Conservation (phyloP, 768 basidiomycete species). For the Psilocybe sp. region DNA sequence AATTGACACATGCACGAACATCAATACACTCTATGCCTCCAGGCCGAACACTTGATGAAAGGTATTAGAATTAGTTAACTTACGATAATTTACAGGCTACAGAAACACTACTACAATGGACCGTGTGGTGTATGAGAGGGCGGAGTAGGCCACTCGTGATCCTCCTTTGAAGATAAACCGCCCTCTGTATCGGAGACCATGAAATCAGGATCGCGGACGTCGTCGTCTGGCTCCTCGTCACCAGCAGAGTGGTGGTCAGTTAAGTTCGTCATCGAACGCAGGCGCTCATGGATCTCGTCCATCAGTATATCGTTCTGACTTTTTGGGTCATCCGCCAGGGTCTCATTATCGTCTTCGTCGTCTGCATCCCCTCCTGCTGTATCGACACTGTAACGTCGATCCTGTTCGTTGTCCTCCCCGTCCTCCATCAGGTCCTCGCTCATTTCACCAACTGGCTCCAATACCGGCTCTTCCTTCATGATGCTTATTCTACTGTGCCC, state of each 20-base stretch:
- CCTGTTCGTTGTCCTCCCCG: not conserved
- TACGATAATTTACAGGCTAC: no score
- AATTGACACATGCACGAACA: no score
- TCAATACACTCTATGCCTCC: no score
- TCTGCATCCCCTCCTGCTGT: not conserved
- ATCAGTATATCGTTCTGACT: no score
- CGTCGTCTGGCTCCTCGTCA: slow-evolving; percentile 1
- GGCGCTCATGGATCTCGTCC: not conserved
- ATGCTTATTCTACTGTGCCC: slow-evolving; percentile 1
- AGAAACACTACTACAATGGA: no score
- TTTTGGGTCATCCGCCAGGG: not conserved
- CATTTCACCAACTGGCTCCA: slow-evolving; percentile 4
- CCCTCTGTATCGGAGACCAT: slow-evolving; percentile 9
- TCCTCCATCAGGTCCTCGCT: not conserved
- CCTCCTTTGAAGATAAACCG: not conserved
- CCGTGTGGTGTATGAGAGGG: not conserved
- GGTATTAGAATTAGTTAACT: no score
- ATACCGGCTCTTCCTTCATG: not conserved
- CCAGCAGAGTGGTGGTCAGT: slow-evolving; percentile 8
- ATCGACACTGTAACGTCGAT: slow-evolving; percentile 1
- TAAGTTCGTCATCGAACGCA: slow-evolving; percentile 5
- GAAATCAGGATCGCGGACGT: slow-evolving; percentile 2
- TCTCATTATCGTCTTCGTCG: slow-evolving; percentile 2
- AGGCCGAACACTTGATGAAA: no score
- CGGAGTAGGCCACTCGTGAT: not conserved